Base-by-base conservation (phyloP, 805 yeast species). In the Metschnikowia similis region DNA sequence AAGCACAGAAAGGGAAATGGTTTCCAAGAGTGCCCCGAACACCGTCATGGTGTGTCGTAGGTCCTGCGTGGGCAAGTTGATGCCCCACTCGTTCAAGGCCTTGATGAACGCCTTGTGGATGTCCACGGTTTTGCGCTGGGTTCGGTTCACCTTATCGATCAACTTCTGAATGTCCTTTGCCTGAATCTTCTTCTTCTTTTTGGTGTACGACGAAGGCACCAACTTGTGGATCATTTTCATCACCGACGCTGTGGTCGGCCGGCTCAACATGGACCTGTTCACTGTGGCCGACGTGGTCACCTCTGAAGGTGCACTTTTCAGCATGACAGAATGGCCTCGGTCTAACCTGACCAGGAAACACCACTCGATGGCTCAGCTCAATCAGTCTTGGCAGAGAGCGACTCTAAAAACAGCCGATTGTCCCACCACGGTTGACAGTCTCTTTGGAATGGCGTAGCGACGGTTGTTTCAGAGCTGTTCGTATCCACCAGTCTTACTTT, bases 121-220 rank as follows among this genome's bases (percentile, higher is more conserved):
- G 9, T 40, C 39, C 41, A 46, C 59, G 4, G 66, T 54, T 13
- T 69, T 69, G 14, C 67, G 55, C 58, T 78, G 80, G 21, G 61
- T 46, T 36, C 67, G 69, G 2, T 75, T 53, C 8, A 77, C 62
- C 45, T 67, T 65, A 32, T 53, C 56, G 21, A 57, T 53, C 31
- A 57, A 49, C 31, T 50, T 47, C 48, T 53, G 60, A n/a, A 57
- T 37, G 21, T 53, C 59, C 7, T 40, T 35, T 1, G 60, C 60
- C 16, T 49, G 39, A 9, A 42, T 47, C 29, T 50, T 55, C 2
- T 10, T 17, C 21, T 40, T 35, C 8, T 7, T 26, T 27, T 45
- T 46, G 35, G 14, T 14, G 36, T 52, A 49, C 6, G 41, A 48
- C 27, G 50, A 42, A 10, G 53, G 50, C 13, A 47, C 50, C 35